Evolutionary conservation across 768 basidiomycete genomes (phyloP).

Genomic region (Boletellus sp.): DNA sequence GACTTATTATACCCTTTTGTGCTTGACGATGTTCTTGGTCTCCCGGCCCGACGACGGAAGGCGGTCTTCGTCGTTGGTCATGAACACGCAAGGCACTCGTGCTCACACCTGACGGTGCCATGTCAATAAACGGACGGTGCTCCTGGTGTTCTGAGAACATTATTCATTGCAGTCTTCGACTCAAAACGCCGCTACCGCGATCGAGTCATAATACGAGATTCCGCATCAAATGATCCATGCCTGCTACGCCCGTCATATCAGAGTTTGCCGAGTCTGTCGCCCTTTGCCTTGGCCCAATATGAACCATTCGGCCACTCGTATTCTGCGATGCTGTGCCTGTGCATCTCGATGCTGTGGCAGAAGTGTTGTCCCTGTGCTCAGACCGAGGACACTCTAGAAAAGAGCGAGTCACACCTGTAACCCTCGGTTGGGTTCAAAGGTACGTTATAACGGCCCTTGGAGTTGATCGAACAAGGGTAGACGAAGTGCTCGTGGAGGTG

Average conservation of each 20-base stretch:
- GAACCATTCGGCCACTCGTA: conserved; percentile 82
- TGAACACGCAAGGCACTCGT: no score
- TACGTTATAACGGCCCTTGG: conserved; percentile 82
- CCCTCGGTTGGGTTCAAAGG: conserved; percentile 73
- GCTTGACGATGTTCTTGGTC: background rate
- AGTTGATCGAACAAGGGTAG: conserved; percentile 84
- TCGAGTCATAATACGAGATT: background rate
- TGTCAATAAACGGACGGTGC: no score
- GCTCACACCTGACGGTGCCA: no score
- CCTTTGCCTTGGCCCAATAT: conserved; percentile 23
- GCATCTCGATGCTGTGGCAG: conserved; percentile 79
- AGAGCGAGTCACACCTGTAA: conserved; percentile 38
- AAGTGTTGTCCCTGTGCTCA: background rate
- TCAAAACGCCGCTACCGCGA: background rate
- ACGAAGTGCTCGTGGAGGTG: conserved; percentile 95
- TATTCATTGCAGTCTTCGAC: background rate
- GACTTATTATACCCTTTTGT: conserved; percentile 2
- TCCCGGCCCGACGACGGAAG: no score
- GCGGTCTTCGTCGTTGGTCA: no score
- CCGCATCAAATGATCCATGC: background rate
- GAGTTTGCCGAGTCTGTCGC: conserved; percentile 1
- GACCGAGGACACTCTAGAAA: background rate
- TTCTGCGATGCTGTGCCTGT: conserved; percentile 71
- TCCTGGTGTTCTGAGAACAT: no score
- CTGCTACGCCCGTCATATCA: background rate